These are phyloP conservation scores for Malbranchea cinnamomea DNA, from an alignment of 2,329 filamentous ascomycete genomes.

Conservation along the genomic window DNA sequence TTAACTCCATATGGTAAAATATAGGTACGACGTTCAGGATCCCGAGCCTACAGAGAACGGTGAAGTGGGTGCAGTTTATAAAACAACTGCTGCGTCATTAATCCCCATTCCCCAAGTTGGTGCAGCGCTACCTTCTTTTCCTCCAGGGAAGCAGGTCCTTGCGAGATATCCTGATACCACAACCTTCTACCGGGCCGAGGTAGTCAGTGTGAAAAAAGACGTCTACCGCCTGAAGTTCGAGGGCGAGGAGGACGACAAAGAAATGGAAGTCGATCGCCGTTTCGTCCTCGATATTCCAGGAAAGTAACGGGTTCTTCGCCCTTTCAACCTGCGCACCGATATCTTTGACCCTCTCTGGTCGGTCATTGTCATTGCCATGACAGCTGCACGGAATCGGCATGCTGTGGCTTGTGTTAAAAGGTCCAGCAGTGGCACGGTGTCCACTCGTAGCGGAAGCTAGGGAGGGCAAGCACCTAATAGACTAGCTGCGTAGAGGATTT, in stretches of 20 bases:
- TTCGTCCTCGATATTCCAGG: conserved; percentile 61
- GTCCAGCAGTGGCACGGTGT: too few species aligned
- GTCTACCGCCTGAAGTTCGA: conserved; percentile 53
- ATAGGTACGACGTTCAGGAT: conserved; percentile 63
- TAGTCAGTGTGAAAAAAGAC: conserved; percentile 50
- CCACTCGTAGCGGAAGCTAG: too few species aligned
- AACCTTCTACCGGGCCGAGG: conserved; percentile 72
- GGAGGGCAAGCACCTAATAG: too few species aligned
- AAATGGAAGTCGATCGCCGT: conserved; percentile 60
- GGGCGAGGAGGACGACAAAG: conserved; percentile 56
- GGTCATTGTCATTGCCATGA: too few species aligned
- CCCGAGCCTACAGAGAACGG: conserved; percentile 58
- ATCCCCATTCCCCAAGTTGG: conserved; percentile 55
- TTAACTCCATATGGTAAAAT: conserved; percentile 1
- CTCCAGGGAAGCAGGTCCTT: conserved; percentile 54
- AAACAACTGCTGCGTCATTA: conserved; percentile 58
- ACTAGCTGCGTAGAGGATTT: too few species aligned
- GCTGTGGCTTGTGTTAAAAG: too few species aligned
- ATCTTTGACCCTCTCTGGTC: too few species aligned
- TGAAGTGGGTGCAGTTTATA: conserved; percentile 47
- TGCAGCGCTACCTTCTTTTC: conserved; percentile 45
- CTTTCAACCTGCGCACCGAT: not conserved
- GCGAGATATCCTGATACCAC: conserved; percentile 73
- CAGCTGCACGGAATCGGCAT: too few species aligned
- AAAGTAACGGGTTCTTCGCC: conserved; percentile 18